phyloP scores from a whole-genome alignment of 768 basidiomycete species.

The Tricholomella constricta region DNA sequence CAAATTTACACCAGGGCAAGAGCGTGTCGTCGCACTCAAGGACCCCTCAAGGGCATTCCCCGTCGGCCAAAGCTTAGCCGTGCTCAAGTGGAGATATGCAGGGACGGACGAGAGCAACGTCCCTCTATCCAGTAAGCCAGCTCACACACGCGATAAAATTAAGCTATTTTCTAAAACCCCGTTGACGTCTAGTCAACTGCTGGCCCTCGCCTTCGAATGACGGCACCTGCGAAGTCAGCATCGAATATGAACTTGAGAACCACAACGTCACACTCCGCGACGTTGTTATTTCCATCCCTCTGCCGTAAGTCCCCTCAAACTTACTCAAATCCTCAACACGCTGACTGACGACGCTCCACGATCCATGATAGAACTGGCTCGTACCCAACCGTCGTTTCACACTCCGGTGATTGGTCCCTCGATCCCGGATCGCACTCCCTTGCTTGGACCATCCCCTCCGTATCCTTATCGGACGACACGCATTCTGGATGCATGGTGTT shows the following conservation, averaged over 20 bases:
- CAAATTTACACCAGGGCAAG: conserved; percentile 72
- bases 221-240: conserved; percentile 92
- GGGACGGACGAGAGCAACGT: conserved; percentile 91
- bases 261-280: conserved; percentile 79
- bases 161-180: background rate
- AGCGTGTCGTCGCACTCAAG: conserved; percentile 75
- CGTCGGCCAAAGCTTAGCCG: conserved; percentile 81
- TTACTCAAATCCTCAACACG: background rate
- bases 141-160: background rate
- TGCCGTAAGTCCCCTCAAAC: conserved; percentile 65
- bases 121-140: conserved; percentile 80
- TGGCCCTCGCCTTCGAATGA: conserved; percentile 94
- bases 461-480: conserved; percentile 60
- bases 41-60: conserved; percentile 85
- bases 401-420: conserved; percentile 79
- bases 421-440: conserved; percentile 79
- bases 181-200: conserved; percentile 74
- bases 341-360: no score
- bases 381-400: conserved; percentile 81
- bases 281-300: conserved; percentile 86
- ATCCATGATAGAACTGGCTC: conserved; percentile 60
- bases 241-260: conserved; percentile 96
- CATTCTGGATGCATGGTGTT: conserved; percentile 90
- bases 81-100: conserved; percentile 90
- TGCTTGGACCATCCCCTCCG: conserved; percentile 78